Conservation (phyloP, 345 rosid species). For the Eucalyptus leucophloia region DNA sequence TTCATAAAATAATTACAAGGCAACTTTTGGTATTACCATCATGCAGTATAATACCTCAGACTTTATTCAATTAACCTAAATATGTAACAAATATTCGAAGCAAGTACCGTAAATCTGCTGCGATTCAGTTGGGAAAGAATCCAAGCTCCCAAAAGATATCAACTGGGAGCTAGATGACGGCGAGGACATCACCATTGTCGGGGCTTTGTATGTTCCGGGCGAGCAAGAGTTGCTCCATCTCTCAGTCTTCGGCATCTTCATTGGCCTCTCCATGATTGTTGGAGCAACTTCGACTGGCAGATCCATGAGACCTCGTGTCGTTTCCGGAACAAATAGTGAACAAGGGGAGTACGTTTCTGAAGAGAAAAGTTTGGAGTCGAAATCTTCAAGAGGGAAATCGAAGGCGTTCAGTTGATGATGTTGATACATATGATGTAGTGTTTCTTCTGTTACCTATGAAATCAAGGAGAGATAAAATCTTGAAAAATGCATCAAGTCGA, state of each 20-base stretch:
- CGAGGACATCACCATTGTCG: not conserved
- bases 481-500: not conserved
- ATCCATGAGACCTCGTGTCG: not conserved
- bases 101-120: not conserved
- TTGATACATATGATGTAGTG: not conserved
- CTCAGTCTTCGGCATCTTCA: slow-evolving; percentile 15
- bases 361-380: not conserved
- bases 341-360: not conserved
- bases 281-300: not conserved
- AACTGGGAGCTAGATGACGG: slow-evolving; percentile 20
- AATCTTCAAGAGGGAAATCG: not conserved
- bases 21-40: not conserved
- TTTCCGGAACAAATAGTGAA: not conserved
- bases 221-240: slow-evolving; percentile 13
- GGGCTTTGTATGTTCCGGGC: not conserved
- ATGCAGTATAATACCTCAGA: not conserved
- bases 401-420: not conserved
- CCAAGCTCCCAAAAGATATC: slow-evolving; percentile 23
- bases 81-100: not conserved
- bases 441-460: not conserved
- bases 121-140: not conserved
- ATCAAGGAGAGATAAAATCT: not conserved
- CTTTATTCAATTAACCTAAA: not conserved
- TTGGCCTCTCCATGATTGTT: slow-evolving; percentile 1
- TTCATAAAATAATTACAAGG: not conserved